These are phyloP conservation scores for Monascus purpureus DNA, from an alignment of 495 filamentous ascomycete species.

Conservation along the genomic window DNA sequence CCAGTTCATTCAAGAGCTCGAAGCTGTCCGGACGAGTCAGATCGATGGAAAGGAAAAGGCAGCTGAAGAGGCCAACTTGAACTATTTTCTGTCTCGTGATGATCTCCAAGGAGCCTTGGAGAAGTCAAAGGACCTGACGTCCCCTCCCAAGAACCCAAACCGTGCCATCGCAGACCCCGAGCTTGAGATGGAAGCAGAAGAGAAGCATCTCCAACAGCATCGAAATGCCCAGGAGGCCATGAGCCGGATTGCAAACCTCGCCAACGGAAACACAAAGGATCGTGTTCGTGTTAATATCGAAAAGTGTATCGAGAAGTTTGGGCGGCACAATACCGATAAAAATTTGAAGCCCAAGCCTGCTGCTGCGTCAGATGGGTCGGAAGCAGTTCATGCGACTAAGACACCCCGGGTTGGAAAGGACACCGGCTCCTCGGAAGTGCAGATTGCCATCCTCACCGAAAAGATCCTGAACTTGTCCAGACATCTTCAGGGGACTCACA, in stretches of 20 bases:
- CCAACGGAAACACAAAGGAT: conserved; percentile 62
- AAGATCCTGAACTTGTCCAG: conserved; percentile 76
- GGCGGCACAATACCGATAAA: conserved; percentile 77
- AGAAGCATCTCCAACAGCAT: conserved; percentile 17
- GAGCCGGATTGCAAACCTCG: conserved; percentile 57
- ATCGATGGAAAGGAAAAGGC: conserved; percentile 4
- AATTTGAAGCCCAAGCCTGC: conserved; percentile 42
- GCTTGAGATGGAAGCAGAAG: conserved; percentile 16
- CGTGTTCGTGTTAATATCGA: conserved; percentile 63
- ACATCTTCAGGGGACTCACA: conserved; percentile 34
- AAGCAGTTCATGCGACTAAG: conserved; percentile 22
- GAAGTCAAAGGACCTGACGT: conserved; percentile 47
- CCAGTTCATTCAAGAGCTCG: conserved; percentile 72
- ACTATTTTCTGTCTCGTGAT: conserved; percentile 53
- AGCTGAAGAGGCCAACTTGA: conserved; percentile 33
- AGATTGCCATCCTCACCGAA: conserved; percentile 89
- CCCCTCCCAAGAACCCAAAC: conserved; percentile 30
- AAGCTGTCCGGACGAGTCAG: conserved; percentile 31
- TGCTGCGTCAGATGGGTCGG: conserved; percentile 12
- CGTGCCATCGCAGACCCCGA: conserved; percentile 29
- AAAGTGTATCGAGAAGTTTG: conserved; percentile 75
- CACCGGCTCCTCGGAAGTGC: conserved; percentile 87
- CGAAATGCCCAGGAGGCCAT: conserved; percentile 45
- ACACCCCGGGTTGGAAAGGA: conserved; percentile 71
- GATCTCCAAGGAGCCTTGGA: conserved; percentile 52